Evolutionary conservation across 1,284 basidiomycete species (phyloP).

Genomic region (Sporisorium sorghi): DNA sequence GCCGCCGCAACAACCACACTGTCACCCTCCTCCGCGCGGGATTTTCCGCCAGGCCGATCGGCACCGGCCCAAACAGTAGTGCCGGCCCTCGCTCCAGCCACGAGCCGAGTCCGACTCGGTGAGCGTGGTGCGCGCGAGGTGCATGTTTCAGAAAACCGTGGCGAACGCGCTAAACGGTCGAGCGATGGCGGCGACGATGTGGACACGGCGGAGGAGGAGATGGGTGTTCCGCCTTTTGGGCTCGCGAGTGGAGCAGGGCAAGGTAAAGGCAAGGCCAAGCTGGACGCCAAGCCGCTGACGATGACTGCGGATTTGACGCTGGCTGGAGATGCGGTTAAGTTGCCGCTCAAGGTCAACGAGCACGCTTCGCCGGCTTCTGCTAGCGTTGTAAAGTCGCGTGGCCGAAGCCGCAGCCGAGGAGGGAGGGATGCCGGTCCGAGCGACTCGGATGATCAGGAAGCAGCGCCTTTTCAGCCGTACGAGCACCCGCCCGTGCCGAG

Average conservation of each 20-base stretch:
- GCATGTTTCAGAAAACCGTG: neutral
- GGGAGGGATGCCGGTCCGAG: conserved; percentile 20
- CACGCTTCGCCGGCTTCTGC: conserved; percentile 12
- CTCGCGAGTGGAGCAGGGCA: neutral
- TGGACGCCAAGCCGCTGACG: conserved; percentile 13
- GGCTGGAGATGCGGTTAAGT: conserved; percentile 1
- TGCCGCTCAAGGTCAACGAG: neutral
- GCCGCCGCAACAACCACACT: neutral
- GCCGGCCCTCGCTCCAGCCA: conserved; percentile 24
- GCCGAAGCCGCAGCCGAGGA: conserved; percentile 34
- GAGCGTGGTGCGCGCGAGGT: conserved; percentile 8
- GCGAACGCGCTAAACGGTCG: conserved; percentile 18
- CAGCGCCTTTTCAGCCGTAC: conserved; percentile 29
- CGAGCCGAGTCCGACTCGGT: conserved; percentile 16
- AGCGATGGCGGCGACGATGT: conserved; percentile 48
- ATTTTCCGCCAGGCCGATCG: conserved; percentile 54
- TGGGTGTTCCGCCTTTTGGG: conserved; percentile 8
- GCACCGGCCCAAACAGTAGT: conserved; percentile 51
- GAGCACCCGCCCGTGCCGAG: conserved; percentile 28
- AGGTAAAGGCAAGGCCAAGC: conserved; percentile 36
- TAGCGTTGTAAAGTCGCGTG: no score
- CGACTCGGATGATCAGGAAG: conserved; percentile 34
- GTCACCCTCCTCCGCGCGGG: conserved; percentile 21
- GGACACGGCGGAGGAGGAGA: conserved; percentile 44
- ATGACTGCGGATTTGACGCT: conserved; percentile 14